phyloP scores from a whole-genome alignment of 177 flowering plant species.

The Tripterygium wilfordii region DNA sequence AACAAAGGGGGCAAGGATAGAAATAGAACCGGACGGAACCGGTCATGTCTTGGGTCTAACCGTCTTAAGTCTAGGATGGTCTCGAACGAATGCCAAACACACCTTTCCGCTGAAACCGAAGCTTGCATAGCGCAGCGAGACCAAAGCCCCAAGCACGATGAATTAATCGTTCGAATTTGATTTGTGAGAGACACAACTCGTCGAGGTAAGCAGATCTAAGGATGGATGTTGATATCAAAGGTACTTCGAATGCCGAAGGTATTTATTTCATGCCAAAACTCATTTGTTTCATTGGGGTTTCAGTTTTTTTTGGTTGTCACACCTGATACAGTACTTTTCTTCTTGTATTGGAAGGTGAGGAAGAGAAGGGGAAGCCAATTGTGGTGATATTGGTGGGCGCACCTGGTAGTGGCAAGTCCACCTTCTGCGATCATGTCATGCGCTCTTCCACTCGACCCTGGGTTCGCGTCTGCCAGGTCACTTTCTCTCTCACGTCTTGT shows the following conservation, averaged over 20 bases:
- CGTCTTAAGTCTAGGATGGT: no score
- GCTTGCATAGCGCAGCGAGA: no score
- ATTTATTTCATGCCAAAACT: no score
- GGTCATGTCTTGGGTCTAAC: no score
- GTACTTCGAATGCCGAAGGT: constrained; percentile 6
- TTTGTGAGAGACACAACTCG: no score
- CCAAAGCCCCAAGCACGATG: no score
- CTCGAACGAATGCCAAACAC: no score
- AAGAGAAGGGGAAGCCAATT: constrained; percentile 27
- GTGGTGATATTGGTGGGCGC: constrained; percentile 72
- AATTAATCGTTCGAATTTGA: no score
- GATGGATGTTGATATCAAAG: constrained; percentile 19
- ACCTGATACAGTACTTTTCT: neutral
- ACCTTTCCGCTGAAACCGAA: no score
- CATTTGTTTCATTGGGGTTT: neutral
- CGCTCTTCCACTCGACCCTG: constrained; percentile 55
- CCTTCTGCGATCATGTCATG: constrained; percentile 76
- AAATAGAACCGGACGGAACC: no score
- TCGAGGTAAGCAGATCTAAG: no score
- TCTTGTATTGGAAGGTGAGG: constrained; percentile 19
- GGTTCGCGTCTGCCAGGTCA: constrained; percentile 90
- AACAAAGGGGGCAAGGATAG: no score
- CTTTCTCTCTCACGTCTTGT: constrained; percentile 5
- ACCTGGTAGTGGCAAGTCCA: constrained; percentile 95
- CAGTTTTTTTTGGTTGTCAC: neutral